Conservation (phyloP, 257 asterid genomes). For the Primulina huaijiensis region DNA sequence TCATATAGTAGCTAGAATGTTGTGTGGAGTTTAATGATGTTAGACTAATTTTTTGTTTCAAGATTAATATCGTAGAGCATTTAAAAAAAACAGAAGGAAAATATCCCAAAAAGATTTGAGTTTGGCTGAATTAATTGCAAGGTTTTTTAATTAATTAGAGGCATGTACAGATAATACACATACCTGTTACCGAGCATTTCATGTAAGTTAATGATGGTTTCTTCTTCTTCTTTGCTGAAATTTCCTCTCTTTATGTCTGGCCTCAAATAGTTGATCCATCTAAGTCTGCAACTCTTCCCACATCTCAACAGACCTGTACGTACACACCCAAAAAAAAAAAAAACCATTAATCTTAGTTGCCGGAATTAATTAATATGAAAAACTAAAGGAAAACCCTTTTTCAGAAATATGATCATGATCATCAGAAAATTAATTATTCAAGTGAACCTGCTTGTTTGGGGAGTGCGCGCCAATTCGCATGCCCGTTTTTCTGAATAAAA, state of each 20-base stretch:
- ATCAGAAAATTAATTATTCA: neutral
- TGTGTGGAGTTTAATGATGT: neutral
- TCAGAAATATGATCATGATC: too few species aligned
- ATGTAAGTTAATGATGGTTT: slow-evolving; percentile 54
- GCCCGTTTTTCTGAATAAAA: slow-evolving; percentile 48
- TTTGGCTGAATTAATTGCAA: too few species aligned
- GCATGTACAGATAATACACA: neutral
- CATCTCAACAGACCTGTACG: slow-evolving; percentile 53
- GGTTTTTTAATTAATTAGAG: too few species aligned
- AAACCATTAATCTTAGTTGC: too few species aligned
- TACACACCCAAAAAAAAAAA: too few species aligned
- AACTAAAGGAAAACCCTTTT: too few species aligned
- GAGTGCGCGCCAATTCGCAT: slow-evolving; percentile 67
- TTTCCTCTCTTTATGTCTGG: slow-evolving; percentile 68
- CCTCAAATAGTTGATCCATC: slow-evolving; percentile 58
- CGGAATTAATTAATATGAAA: too few species aligned
- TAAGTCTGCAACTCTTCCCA: slow-evolving; percentile 66
- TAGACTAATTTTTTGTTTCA: too few species aligned
- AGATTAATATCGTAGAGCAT: too few species aligned
- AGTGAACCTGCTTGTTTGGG: slow-evolving; percentile 57
- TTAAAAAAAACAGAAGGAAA: too few species aligned
- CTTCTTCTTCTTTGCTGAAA: slow-evolving; percentile 54
- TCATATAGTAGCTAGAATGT: too few species aligned
- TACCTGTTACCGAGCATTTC: slow-evolving; percentile 61
- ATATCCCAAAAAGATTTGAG: too few species aligned